Conservation (phyloP, 345 rosid genomes). For the Populus pruinosa region DNA sequence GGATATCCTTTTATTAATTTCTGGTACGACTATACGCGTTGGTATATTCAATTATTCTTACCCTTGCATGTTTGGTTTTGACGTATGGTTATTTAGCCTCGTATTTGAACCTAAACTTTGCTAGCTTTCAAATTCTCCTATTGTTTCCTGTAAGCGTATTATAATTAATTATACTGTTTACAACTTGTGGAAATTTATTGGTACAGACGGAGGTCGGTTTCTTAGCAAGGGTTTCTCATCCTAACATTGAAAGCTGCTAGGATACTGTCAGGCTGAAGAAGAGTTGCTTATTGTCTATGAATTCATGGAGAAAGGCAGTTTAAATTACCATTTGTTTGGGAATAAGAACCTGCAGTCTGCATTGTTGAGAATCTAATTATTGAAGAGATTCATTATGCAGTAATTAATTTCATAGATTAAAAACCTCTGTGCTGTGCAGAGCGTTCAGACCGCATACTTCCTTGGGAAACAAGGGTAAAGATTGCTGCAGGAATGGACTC, state of each 20-base stretch:
- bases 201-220: constrained; percentile 12
- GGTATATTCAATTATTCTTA: no score
- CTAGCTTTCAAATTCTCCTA: no score
- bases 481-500: constrained; percentile 10
- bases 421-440: neutral
- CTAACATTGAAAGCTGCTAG: constrained; percentile 13
- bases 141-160: no score
- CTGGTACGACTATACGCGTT: no score
- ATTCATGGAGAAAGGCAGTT: neutral
- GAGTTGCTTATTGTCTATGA: constrained; percentile 7
- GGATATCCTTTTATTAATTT: no score
- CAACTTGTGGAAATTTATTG: neutral
- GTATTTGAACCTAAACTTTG: no score
- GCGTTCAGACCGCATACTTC: neutral
- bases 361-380: no score
- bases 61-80: no score
- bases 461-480: constrained; percentile 6
- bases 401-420: no score
- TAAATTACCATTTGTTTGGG: constrained; percentile 4
- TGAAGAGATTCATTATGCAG: no score
- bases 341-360: neutral
- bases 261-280: constrained; percentile 1
- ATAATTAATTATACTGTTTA: no score
- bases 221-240: constrained; percentile 13
- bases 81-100: no score